Base-by-base conservation (phyloP, 805 yeast species). In the Blastobotrys chiropterorum region DNA sequence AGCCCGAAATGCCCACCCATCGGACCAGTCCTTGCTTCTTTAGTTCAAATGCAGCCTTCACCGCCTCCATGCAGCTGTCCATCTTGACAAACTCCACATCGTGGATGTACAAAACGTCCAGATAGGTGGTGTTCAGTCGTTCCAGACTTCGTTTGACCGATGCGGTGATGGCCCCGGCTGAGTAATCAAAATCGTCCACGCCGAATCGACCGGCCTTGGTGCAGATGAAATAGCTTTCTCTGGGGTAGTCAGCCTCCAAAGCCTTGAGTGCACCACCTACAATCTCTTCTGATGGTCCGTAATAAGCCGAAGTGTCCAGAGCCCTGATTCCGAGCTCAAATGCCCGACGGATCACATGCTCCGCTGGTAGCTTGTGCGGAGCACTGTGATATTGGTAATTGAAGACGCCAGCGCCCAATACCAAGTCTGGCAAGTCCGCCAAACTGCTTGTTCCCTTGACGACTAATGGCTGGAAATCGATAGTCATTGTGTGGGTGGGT, bases 301-400 rank as follows among this genome's bases (percentile, higher is more conserved):
- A 90, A 69, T 87, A 90, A 2, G 97, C 97, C 0, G 97, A 86
- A 0, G 97, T 89, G 63, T 90, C 97, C 38, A 90, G 73, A 1
- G 95, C 94, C 45, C 75, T 77, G 54, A 88, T 71, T 0, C 97
- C 97, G 21, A 73, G 63, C 17, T 72, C 68, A 60, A 90, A 83
- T 0, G 90, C 94, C 13, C 66, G 60, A 46, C 70, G 63, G 17
- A 90, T 58, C 47, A 90, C 77, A 0, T 78, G 81, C 8, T 68
- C 71, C 8, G 82, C 74, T 1, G 88, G 85, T 42, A 87, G 58
- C 0, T 70, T 61, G 38, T 73, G 72, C 0, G 96, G 96, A 59
- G 86, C 77, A 8, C 74, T 80, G 55, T 85, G 79, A 72, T 88
- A 90, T 63, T 85, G 95, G 19, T 80, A 74, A 68, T 88, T 90